Percentiles rank a stretch among this genome's conserved stretches.
Evolutionary conservation across 73 alveolate genomes (phyloP).

Genomic region (Durusdinium trenchii): DNA sequence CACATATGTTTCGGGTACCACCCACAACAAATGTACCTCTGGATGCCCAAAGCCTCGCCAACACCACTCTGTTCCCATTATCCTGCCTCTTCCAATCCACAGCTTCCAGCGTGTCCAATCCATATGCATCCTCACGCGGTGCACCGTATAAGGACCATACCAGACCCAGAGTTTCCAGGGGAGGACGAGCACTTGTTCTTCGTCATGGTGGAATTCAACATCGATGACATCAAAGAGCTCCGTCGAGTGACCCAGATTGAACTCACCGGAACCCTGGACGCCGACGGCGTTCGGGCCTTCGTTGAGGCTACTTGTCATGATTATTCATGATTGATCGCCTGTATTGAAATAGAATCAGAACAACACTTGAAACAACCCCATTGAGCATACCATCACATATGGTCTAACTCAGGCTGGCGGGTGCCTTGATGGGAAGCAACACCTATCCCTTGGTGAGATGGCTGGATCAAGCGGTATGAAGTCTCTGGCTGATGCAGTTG

Average conservation of each 20-base stretch:
- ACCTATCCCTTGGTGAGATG: background rate
- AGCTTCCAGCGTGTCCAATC: too few species aligned
- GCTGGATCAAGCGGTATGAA: background rate
- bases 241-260: background rate
- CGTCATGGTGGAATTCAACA: background rate
- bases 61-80: too few species aligned
- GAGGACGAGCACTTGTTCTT: background rate
- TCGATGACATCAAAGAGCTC: background rate
- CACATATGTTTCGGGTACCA: too few species aligned
- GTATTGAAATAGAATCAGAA: background rate
- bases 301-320: background rate
- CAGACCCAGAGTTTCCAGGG: background rate
- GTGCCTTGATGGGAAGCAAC: slow-evolving; percentile 30
- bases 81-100: too few species aligned
- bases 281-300: background rate
- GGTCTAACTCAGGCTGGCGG: slow-evolving; percentile 70
- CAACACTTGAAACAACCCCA: too few species aligned
- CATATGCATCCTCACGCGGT: too few species aligned
- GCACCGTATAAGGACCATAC: background rate
- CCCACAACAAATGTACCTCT: too few species aligned
- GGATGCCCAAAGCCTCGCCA: too few species aligned
- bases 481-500: background rate
- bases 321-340: background rate
- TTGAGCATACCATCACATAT: too few species aligned
- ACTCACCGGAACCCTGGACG: background rate